Evolutionary conservation across 1,284 basidiomycete genomes (phyloP).

Genomic region (Ustilago esculenta): DNA sequence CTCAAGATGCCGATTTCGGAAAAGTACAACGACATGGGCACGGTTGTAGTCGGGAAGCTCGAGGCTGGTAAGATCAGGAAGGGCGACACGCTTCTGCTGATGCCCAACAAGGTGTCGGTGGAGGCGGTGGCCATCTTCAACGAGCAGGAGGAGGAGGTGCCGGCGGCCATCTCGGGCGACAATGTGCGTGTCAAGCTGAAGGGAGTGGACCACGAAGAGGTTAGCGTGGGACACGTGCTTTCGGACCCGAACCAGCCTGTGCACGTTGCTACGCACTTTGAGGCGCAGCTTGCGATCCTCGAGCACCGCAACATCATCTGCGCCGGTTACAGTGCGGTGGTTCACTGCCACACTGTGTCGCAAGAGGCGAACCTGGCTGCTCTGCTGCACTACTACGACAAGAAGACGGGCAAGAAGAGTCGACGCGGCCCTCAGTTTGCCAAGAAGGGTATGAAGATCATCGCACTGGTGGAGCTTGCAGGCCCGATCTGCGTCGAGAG

Average conservation of each 20-base stretch:
- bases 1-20: slow-evolving; percentile 67
- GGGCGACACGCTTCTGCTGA: slow-evolving; percentile 60
- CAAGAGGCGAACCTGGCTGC: slow-evolving; percentile 61
- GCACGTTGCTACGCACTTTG: slow-evolving; percentile 63
- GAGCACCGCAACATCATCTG: slow-evolving; percentile 67
- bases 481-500: slow-evolving; percentile 63
- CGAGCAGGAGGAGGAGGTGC: slow-evolving; percentile 66
- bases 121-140: slow-evolving; percentile 63
- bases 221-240: slow-evolving; percentile 61
- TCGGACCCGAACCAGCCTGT: slow-evolving; percentile 61
- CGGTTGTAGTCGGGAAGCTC: slow-evolving; percentile 65
- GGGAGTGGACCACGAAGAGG: slow-evolving; percentile 64
- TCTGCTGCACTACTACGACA: slow-evolving; percentile 67
- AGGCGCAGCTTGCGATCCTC: slow-evolving; percentile 66
- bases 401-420: slow-evolving; percentile 67
- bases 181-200: slow-evolving; percentile 66
- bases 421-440: slow-evolving; percentile 64
- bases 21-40: slow-evolving; percentile 67
- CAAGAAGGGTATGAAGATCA: slow-evolving; percentile 66
- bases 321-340: slow-evolving; percentile 65
- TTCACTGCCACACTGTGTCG: slow-evolving; percentile 64
- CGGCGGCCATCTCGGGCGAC: slow-evolving; percentile 66
- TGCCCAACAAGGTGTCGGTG: slow-evolving; percentile 62
- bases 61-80: slow-evolving; percentile 64
- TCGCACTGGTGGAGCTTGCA: slow-evolving; percentile 63